Conservation (phyloP, 2,329 filamentous ascomycete species). For the Aureobasidium leucospermi region DNA sequence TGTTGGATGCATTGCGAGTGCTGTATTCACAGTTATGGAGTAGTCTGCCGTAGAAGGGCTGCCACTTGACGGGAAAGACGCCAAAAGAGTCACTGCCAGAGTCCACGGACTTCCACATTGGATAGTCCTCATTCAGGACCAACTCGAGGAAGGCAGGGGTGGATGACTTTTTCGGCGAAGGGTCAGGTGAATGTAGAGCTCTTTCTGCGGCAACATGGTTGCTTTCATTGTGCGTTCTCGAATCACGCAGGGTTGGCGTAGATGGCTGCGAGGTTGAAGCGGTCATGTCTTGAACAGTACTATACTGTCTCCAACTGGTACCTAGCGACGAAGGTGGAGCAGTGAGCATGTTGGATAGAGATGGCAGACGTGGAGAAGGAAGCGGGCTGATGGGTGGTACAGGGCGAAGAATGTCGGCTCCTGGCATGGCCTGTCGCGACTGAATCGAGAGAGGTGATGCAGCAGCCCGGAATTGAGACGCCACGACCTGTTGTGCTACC, state of each 20-base stretch:
- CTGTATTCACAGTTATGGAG: constrained; percentile 2
- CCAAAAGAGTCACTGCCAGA: not conserved
- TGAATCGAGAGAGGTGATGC: not conserved
- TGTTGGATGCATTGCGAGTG: not conserved
- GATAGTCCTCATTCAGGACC: constrained; percentile 7
- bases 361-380: not conserved
- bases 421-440: not conserved
- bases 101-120: not conserved
- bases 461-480: not conserved
- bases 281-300: not conserved
- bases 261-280: not conserved
- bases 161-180: not conserved
- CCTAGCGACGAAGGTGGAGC: not conserved
- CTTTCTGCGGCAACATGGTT: not conserved
- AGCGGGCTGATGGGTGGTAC: not conserved
- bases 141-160: constrained; percentile 1
- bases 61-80: constrained; percentile 9
- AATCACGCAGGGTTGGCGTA: not conserved
- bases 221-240: not conserved
- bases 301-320: constrained; percentile 5
- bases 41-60: constrained; percentile 2
- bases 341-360: not conserved
- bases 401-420: not conserved
- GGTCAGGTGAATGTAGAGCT: not conserved
- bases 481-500: not conserved